These are phyloP conservation scores for Aquilaria agallochum DNA, from an alignment of 441 rosid genomes.

Conservation along the genomic window DNA sequence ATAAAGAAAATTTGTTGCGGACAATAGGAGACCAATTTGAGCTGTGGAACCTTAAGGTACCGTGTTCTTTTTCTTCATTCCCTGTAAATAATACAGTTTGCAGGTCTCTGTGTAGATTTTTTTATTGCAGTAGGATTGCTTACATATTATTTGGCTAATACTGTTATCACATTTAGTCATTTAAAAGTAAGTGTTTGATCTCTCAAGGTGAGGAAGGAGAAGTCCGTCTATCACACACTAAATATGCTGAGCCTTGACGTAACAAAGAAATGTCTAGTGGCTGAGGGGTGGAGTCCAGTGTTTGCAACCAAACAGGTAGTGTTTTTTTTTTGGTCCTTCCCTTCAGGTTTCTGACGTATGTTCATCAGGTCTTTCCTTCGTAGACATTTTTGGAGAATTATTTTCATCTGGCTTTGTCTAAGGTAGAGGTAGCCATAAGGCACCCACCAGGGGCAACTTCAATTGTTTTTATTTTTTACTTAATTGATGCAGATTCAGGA, in stretches of 20 bases:
- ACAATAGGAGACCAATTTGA: slow-evolving; percentile 32
- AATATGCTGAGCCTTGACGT: slow-evolving; percentile 76
- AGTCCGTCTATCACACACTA: slow-evolving; percentile 51
- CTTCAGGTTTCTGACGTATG: slow-evolving; percentile 8
- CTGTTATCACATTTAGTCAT: slow-evolving; percentile 2
- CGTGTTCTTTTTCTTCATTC: slow-evolving; percentile 3
- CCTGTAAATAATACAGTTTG: no score
- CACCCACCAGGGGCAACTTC: not conserved
- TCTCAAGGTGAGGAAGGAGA: slow-evolving; percentile 54
- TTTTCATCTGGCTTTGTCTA: slow-evolving; percentile 3
- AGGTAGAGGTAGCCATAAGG: not conserved
- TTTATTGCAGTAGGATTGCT: slow-evolving; percentile 48
- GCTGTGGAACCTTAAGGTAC: slow-evolving; percentile 60
- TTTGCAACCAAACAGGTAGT: slow-evolving; percentile 46
- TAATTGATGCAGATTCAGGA: slow-evolving; percentile 50
- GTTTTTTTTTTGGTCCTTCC: slow-evolving; percentile 6
- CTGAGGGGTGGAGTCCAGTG: slow-evolving; percentile 77
- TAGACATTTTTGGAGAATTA: not conserved
- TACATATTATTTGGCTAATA: slow-evolving; percentile 11
- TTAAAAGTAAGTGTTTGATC: not conserved
- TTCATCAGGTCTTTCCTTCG: slow-evolving; percentile 8
- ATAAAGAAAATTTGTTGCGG: slow-evolving; percentile 39
- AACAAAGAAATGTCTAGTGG: slow-evolving; percentile 61
- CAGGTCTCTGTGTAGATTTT: slow-evolving; percentile 4
- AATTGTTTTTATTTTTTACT: slow-evolving; percentile 13